phyloP scores from a whole-genome alignment of 192 early-diverging fungal genomes.

The Powellomyces hirtus region DNA sequence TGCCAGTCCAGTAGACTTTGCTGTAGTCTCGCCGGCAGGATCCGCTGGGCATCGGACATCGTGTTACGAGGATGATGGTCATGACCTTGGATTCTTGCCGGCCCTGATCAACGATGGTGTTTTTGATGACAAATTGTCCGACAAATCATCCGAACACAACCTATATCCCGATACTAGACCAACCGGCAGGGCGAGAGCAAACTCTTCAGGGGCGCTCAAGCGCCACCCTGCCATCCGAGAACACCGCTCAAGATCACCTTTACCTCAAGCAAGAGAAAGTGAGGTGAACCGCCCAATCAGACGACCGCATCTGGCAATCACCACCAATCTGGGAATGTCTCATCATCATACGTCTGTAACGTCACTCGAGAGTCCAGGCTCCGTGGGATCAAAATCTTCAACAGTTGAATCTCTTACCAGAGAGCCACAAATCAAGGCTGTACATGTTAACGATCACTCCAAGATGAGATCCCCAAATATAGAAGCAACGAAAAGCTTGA shows the following conservation, averaged over 20 bases:
- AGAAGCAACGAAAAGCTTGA: no score
- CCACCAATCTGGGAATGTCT: constrained; percentile 1
- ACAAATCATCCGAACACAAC: no score
- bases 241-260: neutral
- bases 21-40: neutral
- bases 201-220: neutral
- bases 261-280: neutral
- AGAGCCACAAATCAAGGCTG: no score
- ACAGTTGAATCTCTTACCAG: no score
- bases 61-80: no score
- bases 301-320: constrained; percentile 9
- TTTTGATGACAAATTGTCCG: no score
- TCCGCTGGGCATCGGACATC: no score
- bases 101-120: no score
- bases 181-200: neutral
- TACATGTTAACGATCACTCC: no score
- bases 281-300: neutral
- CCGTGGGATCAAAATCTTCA: no score
- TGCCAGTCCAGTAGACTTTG: neutral
- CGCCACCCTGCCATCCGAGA: constrained; percentile 16
- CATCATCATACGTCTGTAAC: neutral
- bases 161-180: neutral
- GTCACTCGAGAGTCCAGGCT: neutral
- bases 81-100: no score
- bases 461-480: no score